phyloP scores from a whole-genome alignment of 768 basidiomycete species.

The Leucocoprinus birnbaumii region DNA sequence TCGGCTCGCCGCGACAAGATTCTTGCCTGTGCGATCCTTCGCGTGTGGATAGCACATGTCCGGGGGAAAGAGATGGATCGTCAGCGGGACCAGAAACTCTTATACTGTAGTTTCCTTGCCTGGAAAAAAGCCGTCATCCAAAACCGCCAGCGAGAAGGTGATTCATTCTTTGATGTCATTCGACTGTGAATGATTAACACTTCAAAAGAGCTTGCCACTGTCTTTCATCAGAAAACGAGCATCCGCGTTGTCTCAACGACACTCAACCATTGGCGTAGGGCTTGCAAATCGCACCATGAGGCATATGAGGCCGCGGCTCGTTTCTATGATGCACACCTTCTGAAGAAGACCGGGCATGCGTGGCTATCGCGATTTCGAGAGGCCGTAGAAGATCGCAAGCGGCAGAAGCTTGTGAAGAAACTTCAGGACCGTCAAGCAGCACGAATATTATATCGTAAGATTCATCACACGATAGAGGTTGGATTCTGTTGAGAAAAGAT shows the following conservation, averaged over 20 bases:
- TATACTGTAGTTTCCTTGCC: constrained; percentile 17
- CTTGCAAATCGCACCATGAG: constrained; percentile 20
- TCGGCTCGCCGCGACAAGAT: constrained; percentile 21
- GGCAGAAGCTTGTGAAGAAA: constrained; percentile 19
- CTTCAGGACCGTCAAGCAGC: constrained; percentile 17
- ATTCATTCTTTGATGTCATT: neutral
- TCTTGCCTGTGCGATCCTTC: constrained; percentile 21
- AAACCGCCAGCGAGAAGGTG: constrained; percentile 19
- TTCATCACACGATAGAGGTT: neutral
- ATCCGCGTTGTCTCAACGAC: constrained; percentile 14
- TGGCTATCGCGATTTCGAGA: constrained; percentile 11
- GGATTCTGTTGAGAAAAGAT: neutral
- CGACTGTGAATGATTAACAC: neutral
- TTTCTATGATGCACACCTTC: constrained; percentile 19
- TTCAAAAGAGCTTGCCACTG: constrained; percentile 17
- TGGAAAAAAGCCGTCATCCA: constrained; percentile 19
- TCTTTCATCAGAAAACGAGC: constrained; percentile 17
- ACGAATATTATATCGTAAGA: constrained; percentile 10
- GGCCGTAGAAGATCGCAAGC: constrained; percentile 21
- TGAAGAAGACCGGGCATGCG: constrained; percentile 4
- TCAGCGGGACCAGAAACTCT: constrained; percentile 13
- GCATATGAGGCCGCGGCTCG: constrained; percentile 19
- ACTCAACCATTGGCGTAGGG: constrained; percentile 19
- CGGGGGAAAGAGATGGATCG: constrained; percentile 21
- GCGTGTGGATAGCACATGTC: constrained; percentile 27